Base-by-base conservation (phyloP, 768 basidiomycete species). In the Agrocybe pediades region DNA sequence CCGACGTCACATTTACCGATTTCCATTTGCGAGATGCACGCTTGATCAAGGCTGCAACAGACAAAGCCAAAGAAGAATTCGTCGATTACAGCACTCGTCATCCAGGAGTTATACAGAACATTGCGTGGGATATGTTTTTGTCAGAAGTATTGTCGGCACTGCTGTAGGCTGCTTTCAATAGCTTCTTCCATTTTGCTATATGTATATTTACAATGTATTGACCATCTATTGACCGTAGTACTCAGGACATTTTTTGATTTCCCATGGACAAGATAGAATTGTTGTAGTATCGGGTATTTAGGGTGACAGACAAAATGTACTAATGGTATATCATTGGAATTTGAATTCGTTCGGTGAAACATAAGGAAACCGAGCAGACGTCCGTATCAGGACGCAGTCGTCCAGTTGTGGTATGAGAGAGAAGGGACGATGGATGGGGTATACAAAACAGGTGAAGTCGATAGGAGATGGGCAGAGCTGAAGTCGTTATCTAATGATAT, bases 11-110 rank as follows among this genome's bases (percentile, higher is more conserved):
- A 6, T 79, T 78, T 45, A 68, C 72, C 41, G 58, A 72, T 16
- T 79, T 78, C 61, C 69, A 73, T 17, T 56, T 79, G 9, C 70
- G 71, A 6, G 77, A 80, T 53, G 74, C 78, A 9, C 71, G 76
- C 53, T 63, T 76, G 9, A 39, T 77, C 9, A 61, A 63, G 26
- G 72, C 79, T 46, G 62, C 55, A n/a, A 60, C 54, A 11, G 59
- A 55, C 16, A 63, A 57, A 29, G 15, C 60, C 7, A 50, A 46
- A 42, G 51, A 65, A 27, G 45, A 59, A 33, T 68, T 66, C 36
- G 44, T 49, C 40, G 42, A 54, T 11, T 53, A 59, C 21, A 50
- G 57, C 42, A 24, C 41, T 9, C 39, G 41, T 26, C 41, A 62
- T 25, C 62, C 56, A 4, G 63, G 54, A 13, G 29, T 64, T 2